Evolutionary conservation across 805 yeast species (phyloP), one percentile per base, ranked within the genome.

Genomic region (Ogataea saltuana): DNA sequence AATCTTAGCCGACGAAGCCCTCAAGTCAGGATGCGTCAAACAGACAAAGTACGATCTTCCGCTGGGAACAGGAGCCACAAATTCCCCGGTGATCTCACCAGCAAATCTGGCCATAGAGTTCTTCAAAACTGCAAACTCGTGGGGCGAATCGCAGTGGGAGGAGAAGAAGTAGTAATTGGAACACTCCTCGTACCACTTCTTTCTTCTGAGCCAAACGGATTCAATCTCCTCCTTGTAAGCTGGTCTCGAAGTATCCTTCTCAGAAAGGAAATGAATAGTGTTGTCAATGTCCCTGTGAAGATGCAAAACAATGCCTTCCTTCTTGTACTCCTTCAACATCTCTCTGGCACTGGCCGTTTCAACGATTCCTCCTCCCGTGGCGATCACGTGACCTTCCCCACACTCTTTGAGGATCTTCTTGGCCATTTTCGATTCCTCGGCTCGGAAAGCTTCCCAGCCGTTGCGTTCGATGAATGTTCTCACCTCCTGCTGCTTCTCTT

Each of bases 301-400:
- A 57, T 93, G 97, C 42, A 93, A 71, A 10, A 93, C 98, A 50
- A 86, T 75, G 16, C 38, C 96, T 17, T 67, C 55, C 6, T 67
- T 64, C 30, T 63, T 56, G 61, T 80, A 85, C 6, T 70, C 60
- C 53, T 81, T 74, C 61, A 93, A 71, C 6, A 78, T 51, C 9
- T 71, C 71, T 55, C 97, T 77, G 4, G 95, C 80, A n/a, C 64
- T 75, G 6, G 72, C 72, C 29, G 75, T 75, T 65, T 91, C 98
- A 20, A 93, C 95, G 47, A 93, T 73, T 8, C 99, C 99, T 33
- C 99, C 99, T 25, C 99, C 99, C 38, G 97, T 87, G 0, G 98
- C 87, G 42, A 91, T 75, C 17, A 91, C 85, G 55, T 81, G 71
- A 4, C 84, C 84, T 15, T 55, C 57, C 5, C 65, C 43, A 48